Conservation (phyloP, 352 stramenopile species). For the Phytophthora pistaciae region DNA sequence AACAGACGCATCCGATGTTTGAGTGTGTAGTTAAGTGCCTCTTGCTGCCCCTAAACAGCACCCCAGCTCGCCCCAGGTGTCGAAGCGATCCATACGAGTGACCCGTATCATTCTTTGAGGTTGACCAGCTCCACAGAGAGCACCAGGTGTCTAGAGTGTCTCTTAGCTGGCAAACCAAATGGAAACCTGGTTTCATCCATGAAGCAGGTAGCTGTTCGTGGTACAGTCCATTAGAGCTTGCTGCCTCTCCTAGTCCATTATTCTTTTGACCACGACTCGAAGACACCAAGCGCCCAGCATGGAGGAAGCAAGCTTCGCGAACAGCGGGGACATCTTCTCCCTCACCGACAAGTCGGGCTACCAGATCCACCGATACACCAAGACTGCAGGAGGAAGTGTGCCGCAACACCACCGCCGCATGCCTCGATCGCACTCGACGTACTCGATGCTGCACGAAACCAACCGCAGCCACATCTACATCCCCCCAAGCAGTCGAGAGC, state of each 20-base stretch:
- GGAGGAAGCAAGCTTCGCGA: constrained; percentile 32
- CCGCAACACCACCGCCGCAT: constrained; percentile 18
- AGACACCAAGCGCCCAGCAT: constrained; percentile 7
- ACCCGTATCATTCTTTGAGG: constrained; percentile 17
- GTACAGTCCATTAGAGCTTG: neutral
- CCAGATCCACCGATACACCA: constrained; percentile 16
- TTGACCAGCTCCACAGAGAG: constrained; percentile 15
- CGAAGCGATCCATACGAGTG: constrained; percentile 8
- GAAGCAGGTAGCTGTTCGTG: neutral
- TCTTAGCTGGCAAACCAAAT: constrained; percentile 8
- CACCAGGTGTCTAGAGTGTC: constrained; percentile 27
- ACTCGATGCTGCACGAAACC: constrained; percentile 34
- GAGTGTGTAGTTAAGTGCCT: neutral
- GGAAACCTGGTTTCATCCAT: constrained; percentile 10
- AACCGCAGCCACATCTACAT: constrained; percentile 31
- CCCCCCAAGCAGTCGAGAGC: constrained; percentile 14
- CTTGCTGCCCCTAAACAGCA: constrained; percentile 13
- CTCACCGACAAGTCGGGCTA: constrained; percentile 42
- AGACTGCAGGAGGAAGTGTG: constrained; percentile 10
- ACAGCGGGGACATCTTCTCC: constrained; percentile 37
- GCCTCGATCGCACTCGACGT: constrained; percentile 21
- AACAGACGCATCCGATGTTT: too few species aligned
- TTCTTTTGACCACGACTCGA: constrained; percentile 9
- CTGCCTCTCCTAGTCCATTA: constrained; percentile 7
- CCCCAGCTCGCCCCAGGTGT: neutral